Percentiles rank a stretch among this genome's conserved stretches.
phyloP scores from a whole-genome alignment of 768 basidiomycete genomes.

The Suillus plorans region DNA sequence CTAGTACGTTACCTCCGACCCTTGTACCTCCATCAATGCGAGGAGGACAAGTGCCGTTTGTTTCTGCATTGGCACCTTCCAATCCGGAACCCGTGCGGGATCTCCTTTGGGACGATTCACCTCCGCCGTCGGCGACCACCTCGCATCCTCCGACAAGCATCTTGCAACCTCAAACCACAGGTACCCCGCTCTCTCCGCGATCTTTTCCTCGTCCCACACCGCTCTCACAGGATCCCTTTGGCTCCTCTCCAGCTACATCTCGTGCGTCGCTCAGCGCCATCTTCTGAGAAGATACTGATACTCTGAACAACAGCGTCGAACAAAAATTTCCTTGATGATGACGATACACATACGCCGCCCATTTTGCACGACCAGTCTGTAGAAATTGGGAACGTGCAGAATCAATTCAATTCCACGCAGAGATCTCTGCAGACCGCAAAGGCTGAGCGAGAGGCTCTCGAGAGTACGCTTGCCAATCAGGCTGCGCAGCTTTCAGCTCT shows the following conservation, averaged over 20 bases:
- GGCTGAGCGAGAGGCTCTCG: constrained; percentile 63
- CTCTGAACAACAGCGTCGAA: constrained; percentile 17
- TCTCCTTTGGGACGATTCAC: constrained; percentile 55
- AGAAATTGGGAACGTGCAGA: constrained; percentile 85
- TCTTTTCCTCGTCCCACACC: constrained; percentile 20
- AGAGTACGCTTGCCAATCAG: constrained; percentile 63
- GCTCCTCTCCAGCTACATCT: constrained; percentile 29
- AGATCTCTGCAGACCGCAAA: constrained; percentile 65
- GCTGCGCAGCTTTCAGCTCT: constrained; percentile 75
- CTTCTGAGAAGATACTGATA: constrained; percentile 6
- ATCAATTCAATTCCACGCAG: constrained; percentile 80
- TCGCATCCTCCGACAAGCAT: constrained; percentile 27
- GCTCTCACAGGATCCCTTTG: constrained; percentile 50
- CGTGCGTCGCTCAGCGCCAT: constrained; percentile 16
- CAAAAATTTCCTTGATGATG: constrained; percentile 73
- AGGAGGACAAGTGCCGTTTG: constrained; percentile 32
- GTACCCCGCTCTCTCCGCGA: constrained; percentile 33
- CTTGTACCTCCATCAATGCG: constrained; percentile 86
- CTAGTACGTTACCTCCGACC: constrained; percentile 63
- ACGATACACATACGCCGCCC: constrained; percentile 44
- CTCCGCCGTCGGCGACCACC: constrained; percentile 39
- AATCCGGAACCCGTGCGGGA: constrained; percentile 45
- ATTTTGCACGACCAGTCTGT: constrained; percentile 72
- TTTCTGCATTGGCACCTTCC: constrained; percentile 36
- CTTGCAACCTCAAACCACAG: constrained; percentile 39